Evolutionary conservation across 306 rosid species (phyloP).

Genomic region (Aeschynomene evenia): DNA sequence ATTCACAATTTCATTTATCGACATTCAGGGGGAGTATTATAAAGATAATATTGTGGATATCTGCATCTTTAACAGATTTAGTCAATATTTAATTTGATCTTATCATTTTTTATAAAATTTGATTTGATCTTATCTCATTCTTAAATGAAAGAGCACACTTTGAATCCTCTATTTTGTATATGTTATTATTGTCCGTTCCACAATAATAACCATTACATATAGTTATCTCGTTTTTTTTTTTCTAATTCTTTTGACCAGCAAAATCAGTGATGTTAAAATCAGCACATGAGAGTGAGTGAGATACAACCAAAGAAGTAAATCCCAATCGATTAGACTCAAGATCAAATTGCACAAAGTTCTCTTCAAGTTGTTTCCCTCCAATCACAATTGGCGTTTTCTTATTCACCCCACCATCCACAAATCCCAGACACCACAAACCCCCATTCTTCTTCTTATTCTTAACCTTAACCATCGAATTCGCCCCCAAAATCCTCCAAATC

Average conservation of each 20-base stretch:
- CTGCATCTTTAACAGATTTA: too few relatives aligned
- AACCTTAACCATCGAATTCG: conserved; percentile 15
- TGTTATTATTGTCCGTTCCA: too few relatives aligned
- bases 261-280: background rate
- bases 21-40: too few relatives aligned
- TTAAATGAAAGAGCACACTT: too few relatives aligned
- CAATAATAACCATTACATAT: too few relatives aligned
- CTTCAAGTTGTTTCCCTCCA: conserved; percentile 12
- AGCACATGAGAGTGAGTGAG: background rate
- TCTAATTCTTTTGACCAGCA: background rate
- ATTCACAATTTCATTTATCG: too few relatives aligned
- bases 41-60: too few relatives aligned
- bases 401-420: background rate
- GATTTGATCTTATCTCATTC: too few relatives aligned
- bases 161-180: too few relatives aligned
- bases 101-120: too few relatives aligned
- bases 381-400: background rate
- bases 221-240: too few relatives aligned
- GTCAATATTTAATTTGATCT: too few relatives aligned
- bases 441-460: background rate
- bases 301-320: background rate
- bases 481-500: background rate
- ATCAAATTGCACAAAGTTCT: conserved; percentile 1
- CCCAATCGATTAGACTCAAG: background rate
- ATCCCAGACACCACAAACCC: conserved; percentile 24